phyloP scores from a whole-genome alignment of 192 early-diverging fungal genomes.

The Kappamyces sp. region DNA sequence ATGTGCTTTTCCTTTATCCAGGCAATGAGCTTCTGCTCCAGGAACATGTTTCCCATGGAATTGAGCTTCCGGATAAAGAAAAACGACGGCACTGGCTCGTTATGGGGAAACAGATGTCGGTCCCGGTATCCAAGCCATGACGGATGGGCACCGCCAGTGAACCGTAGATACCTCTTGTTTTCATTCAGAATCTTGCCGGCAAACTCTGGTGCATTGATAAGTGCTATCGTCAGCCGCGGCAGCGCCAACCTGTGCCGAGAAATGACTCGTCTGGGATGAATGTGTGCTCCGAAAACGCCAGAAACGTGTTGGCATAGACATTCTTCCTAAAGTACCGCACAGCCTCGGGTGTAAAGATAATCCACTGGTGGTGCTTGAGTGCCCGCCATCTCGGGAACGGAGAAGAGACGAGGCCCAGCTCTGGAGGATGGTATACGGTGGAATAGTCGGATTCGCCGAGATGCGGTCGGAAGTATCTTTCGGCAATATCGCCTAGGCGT shows the following conservation, averaged over 20 bases:
- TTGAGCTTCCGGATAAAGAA: constrained; percentile 41
- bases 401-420: constrained; percentile 22
- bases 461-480: constrained; percentile 31
- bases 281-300: constrained; percentile 33
- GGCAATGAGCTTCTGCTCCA: constrained; percentile 20
- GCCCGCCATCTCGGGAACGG: constrained; percentile 27
- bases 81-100: constrained; percentile 22
- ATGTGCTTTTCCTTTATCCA: constrained; percentile 35
- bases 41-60: not conserved
- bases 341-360: constrained; percentile 31
- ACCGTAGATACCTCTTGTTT: constrained; percentile 32
- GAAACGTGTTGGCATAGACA: constrained; percentile 19
- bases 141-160: constrained; percentile 19
- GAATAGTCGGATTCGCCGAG: constrained; percentile 9
- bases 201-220: constrained; percentile 24
- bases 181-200: constrained; percentile 14
- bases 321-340: constrained; percentile 25
- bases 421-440: constrained; percentile 16
- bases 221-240: constrained; percentile 9
- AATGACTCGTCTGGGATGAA: constrained; percentile 41
- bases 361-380: constrained; percentile 43
- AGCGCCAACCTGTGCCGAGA: constrained; percentile 29
- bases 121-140: constrained; percentile 19
- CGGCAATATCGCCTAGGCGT: constrained; percentile 25
- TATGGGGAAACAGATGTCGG: constrained; percentile 16